phyloP scores from a whole-genome alignment of 371 early-diverging fungal genomes.

The Synchytrium microbalum region DNA sequence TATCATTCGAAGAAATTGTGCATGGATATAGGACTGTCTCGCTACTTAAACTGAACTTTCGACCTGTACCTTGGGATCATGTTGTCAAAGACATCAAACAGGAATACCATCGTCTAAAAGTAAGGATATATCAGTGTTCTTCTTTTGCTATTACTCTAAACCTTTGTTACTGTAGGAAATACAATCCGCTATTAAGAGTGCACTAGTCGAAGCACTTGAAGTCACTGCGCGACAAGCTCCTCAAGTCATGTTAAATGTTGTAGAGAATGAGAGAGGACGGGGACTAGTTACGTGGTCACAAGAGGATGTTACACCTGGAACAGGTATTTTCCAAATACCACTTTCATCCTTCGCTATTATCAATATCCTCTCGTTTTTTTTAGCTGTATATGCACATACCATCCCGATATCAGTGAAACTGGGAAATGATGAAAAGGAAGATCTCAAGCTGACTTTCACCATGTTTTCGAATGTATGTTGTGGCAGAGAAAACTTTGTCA shows the following conservation, averaged over 20 bases:
- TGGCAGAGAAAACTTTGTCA: background rate
- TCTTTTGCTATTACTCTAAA: background rate
- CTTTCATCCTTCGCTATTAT: background rate
- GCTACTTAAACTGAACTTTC: background rate
- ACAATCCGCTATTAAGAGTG: background rate
- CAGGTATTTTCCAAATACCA: conserved; percentile 4
- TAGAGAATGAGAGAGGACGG: conserved; percentile 7
- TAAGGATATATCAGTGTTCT: background rate
- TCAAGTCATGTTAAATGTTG: background rate
- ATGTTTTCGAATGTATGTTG: conserved; percentile 16
- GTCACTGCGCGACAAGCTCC: background rate
- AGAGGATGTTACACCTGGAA: conserved; percentile 16
- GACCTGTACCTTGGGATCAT: background rate
- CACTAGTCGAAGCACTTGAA: background rate
- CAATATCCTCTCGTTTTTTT: no score
- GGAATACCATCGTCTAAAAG: background rate
- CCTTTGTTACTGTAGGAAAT: background rate
- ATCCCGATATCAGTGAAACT: conserved; percentile 12
- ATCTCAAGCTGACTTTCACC: conserved; percentile 10
- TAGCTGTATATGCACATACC: background rate
- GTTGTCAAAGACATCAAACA: background rate
- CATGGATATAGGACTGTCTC: background rate
- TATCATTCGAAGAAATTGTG: background rate
- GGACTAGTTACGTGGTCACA: conserved; percentile 7
- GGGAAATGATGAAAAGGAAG: background rate